Percentiles rank a stretch among this genome's conserved stretches.
These are phyloP conservation scores for Tulasnella sp. DNA, from an alignment of 768 basidiomycete genomes.

Conservation along the genomic window DNA sequence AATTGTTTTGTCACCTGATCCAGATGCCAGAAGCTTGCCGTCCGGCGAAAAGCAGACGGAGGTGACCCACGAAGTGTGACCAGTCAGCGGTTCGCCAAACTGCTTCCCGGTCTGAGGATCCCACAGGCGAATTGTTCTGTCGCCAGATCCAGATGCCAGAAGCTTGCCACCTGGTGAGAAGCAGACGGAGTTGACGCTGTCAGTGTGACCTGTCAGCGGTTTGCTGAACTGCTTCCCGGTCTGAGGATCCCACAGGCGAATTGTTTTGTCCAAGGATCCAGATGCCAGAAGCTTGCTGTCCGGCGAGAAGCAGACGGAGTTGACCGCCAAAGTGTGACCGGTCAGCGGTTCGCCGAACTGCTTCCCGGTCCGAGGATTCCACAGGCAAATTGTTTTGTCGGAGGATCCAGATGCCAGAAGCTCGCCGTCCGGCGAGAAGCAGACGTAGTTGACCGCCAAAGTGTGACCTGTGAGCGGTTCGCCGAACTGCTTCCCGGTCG, in stretches of 20 bases:
- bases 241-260: neutral
- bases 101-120: neutral
- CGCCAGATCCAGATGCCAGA: neutral
- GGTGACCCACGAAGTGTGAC: too few relatives aligned
- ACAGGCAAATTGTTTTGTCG: conserved; percentile 10
- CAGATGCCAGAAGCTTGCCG: too few relatives aligned
- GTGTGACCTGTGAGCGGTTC: conserved; percentile 85
- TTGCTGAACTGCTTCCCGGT: neutral
- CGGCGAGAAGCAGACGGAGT: neutral
- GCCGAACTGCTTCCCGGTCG: conserved; percentile 80
- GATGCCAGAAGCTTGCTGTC: neutral
- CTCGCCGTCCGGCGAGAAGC: conserved; percentile 20
- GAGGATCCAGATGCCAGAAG: conserved; percentile 14
- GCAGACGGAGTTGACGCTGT: neutral
- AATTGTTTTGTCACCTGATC: too few relatives aligned
- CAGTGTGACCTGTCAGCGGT: neutral
- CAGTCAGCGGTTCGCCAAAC: too few relatives aligned
- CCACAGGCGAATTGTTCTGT: neutral
- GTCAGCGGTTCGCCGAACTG: neutral
- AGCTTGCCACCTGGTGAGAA: neutral
- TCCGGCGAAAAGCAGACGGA: too few relatives aligned
- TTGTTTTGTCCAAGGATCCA: neutral
- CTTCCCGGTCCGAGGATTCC: neutral
- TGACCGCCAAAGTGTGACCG: neutral
- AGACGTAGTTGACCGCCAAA: conserved; percentile 48